Conservation (phyloP, 169 alveolate genomes). For the Eimeria necatrix region DNA sequence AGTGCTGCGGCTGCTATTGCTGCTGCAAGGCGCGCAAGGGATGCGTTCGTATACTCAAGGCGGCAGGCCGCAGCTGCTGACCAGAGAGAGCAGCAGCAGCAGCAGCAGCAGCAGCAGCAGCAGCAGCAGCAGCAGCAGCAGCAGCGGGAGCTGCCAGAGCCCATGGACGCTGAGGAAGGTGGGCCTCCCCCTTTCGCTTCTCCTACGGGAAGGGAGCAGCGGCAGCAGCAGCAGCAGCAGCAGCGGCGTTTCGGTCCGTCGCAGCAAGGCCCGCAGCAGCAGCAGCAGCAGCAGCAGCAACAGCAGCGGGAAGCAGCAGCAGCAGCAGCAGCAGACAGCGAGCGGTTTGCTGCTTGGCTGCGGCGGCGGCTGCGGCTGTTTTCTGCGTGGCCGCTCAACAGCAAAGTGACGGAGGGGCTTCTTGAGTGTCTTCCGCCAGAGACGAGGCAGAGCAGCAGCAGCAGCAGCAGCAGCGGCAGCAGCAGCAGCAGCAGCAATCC, state of each 20-base stretch:
- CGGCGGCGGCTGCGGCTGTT: slow-evolving; percentile 28
- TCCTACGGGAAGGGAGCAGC: not conserved
- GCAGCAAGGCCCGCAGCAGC: not conserved
- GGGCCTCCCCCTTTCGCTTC: not conserved
- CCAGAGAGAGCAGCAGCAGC: not conserved
- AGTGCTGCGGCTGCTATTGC: slow-evolving; percentile 29
- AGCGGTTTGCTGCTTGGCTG: not conserved
- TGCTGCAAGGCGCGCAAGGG: slow-evolving; percentile 17
- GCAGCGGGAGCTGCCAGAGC: not conserved
- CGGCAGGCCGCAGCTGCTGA: not conserved
- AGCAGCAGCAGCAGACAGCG: slow-evolving; percentile 7
- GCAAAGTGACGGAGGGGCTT: not conserved
- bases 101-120: not conserved
- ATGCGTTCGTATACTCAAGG: not conserved
- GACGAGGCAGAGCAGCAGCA: not conserved
- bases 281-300: slow-evolving; percentile 44
- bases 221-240: not conserved
- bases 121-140: no score
- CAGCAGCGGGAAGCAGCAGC: not conserved
- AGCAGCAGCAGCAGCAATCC: not conserved
- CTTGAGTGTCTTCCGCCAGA: slow-evolving; percentile 30
- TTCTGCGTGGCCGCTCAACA: slow-evolving; percentile 5
- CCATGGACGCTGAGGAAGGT: not conserved
- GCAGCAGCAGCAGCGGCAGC: not conserved
- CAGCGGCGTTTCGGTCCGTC: not conserved